Base-by-base conservation (phyloP, 2,329 filamentous ascomycete genomes). In the Domatiomyces catenatus region DNA sequence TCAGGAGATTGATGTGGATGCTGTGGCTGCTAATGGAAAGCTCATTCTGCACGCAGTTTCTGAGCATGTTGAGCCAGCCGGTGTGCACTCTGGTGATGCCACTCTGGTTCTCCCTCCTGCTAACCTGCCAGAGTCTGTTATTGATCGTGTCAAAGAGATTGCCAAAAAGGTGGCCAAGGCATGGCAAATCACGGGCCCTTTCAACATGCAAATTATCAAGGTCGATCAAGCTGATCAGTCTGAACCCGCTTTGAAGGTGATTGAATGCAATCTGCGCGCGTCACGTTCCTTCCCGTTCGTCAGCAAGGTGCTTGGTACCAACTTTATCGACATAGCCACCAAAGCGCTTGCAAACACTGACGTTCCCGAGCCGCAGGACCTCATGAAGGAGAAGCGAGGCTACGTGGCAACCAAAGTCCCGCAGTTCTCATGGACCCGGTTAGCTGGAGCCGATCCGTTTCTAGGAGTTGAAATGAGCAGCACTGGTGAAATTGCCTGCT, bases 161-260 rank as follows among this genome's bases (percentile, higher is more conserved):
- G 90, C 92, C 15, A 71, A 89, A 69, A 96, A 94, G 78, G 89
- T 98, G 48, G 92, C 92, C 58, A 85, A 92, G 71, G 92, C 92
- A 46, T 95, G 90, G 87, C 88, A 78, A 64, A 96, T 96, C 67
- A 96, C 88, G 18, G 92, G 92, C 50, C 92, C 92, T 52, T 98
- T 96, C 80, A 98, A 98, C 77, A 96, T 98, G 90, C 92, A 98
- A 67, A 94, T 98, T 70, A 96, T 98, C 77, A 94, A 94, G 74
- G 87, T 85, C 36, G 76, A 86, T 10, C 52, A 42, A 5, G 50
- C 53, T 20, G 79, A 83, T 28, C 81, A 86, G 52, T 84, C 84
- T 52, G 83, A 82, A 50, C 77, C 83, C 63, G 75, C 78, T 24
- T 79, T 96, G 58, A 95, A 95, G 76, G 90, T 96, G 63, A 96